phyloP scores from a whole-genome alignment of 2,329 filamentous ascomycete species.

The Hymenoscyphus fructigenus region DNA sequence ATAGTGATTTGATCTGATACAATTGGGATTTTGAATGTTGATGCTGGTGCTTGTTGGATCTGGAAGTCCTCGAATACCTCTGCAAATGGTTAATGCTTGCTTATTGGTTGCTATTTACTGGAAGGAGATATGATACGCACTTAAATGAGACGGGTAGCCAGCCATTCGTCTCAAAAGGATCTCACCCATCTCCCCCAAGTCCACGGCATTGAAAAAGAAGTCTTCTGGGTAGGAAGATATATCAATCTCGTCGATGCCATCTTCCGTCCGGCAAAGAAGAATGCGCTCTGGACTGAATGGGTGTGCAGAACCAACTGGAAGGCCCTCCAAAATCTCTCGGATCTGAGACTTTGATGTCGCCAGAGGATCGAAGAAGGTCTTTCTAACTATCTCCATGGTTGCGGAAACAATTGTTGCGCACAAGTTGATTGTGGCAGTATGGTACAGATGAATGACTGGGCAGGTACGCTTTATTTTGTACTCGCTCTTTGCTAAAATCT shows the following conservation, averaged over 20 bases:
- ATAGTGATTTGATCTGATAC: slow-evolving; percentile 23
- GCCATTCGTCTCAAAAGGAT: slow-evolving; percentile 28
- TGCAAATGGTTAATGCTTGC: slow-evolving; percentile 5
- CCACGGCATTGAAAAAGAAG: slow-evolving; percentile 32
- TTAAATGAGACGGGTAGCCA: slow-evolving; percentile 16
- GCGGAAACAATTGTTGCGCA: not conserved
- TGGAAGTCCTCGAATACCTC: slow-evolving; percentile 26
- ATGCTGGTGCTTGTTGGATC: slow-evolving; percentile 25
- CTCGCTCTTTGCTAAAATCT: too few relatives aligned
- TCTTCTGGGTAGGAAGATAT: slow-evolving; percentile 31
- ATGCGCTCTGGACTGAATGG: slow-evolving; percentile 27
- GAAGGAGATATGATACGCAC: not conserved
- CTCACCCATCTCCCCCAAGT: slow-evolving; percentile 31
- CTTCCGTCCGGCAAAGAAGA: slow-evolving; percentile 23
- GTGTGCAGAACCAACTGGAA: slow-evolving; percentile 29
- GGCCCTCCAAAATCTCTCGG: slow-evolving; percentile 20
- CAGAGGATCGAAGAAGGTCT: slow-evolving; percentile 32
- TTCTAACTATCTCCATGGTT: slow-evolving; percentile 27
- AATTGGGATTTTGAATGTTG: slow-evolving; percentile 25
- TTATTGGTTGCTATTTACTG: not conserved
- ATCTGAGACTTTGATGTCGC: slow-evolving; percentile 28
- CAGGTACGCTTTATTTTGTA: not conserved
- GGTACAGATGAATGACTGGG: not conserved
- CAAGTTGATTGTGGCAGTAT: not conserved
- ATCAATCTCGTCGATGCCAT: slow-evolving; percentile 27